Percentiles rank a stretch among this genome's conserved stretches.
These are phyloP conservation scores for Leccinum angustisporum DNA, from an alignment of 1,284 basidiomycete genomes.

Conservation along the genomic window DNA sequence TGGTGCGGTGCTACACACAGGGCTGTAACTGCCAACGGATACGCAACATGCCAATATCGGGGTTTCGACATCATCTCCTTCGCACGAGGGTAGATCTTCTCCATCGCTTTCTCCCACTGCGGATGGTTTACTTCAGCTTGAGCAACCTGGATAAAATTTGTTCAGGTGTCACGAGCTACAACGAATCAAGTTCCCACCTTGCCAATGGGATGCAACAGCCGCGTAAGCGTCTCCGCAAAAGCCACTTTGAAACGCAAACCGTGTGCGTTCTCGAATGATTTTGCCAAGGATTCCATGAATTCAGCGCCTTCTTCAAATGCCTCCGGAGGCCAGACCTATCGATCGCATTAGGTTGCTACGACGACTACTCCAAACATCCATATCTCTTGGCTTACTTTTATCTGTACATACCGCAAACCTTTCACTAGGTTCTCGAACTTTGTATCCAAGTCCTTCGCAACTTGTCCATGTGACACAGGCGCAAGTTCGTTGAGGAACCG, in stretches of 20 bases:
- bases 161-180: slow-evolving; percentile 1
- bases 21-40: slow-evolving; percentile 81
- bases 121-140: slow-evolving; percentile 97
- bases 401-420: slow-evolving; percentile 76
- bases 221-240: slow-evolving; percentile 82
- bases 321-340: slow-evolving; percentile 89
- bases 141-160: slow-evolving; percentile 59
- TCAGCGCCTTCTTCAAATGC: slow-evolving; percentile 93
- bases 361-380: slow-evolving; percentile 2
- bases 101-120: slow-evolving; percentile 89
- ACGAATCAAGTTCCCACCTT: slow-evolving; percentile 51
- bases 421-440: slow-evolving; percentile 82
- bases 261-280: slow-evolving; percentile 83
- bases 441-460: slow-evolving; percentile 76
- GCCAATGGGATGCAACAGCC: slow-evolving; percentile 85
- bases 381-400: slow-evolving; percentile 58
- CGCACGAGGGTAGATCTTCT: slow-evolving; percentile 82
- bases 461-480: slow-evolving; percentile 70
- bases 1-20: slow-evolving; percentile 88
- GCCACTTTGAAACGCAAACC: slow-evolving; percentile 82
- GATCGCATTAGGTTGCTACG: background rate
- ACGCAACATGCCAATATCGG: slow-evolving; percentile 88
- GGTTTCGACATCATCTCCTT: slow-evolving; percentile 87
- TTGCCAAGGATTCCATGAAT: slow-evolving; percentile 82
- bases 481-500: slow-evolving; percentile 78